phyloP scores from a whole-genome alignment of 1,284 basidiomycete species.

The Cryptococcus depauperatus region DNA sequence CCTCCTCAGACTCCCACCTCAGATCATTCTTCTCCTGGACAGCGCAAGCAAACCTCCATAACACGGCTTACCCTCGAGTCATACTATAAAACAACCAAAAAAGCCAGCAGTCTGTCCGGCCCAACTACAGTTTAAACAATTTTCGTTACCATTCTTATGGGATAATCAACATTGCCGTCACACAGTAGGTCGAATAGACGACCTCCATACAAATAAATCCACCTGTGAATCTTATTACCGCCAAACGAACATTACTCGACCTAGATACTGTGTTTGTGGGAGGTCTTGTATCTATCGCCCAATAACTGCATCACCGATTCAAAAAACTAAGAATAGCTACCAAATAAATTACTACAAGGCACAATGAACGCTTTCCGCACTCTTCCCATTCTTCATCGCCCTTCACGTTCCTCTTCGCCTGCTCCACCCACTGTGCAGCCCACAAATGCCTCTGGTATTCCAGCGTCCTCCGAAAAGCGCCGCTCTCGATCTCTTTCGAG shows the following conservation, averaged over 20 bases:
- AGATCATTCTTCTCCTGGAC: conserved; percentile 39
- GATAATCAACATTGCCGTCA: conserved; percentile 15
- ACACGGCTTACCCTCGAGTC: conserved; percentile 22
- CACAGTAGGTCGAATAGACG: conserved; percentile 2
- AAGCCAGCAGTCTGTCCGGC: conserved; percentile 8
- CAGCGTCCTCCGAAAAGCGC: conserved; percentile 11
- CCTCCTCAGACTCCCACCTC: conserved; percentile 36
- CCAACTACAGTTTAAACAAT: background rate
- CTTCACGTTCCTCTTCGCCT: conserved; percentile 42
- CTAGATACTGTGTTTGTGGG: too few species aligned
- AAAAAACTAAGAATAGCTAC: background rate
- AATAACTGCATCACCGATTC: too few species aligned
- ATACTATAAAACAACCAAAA: background rate
- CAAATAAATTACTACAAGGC: conserved; percentile 1
- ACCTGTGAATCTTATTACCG: background rate
- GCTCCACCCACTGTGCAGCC: conserved; percentile 31
- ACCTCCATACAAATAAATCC: too few species aligned
- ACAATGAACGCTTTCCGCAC: conserved; percentile 44
- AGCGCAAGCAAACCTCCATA: conserved; percentile 43
- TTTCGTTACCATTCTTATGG: conserved; percentile 16
- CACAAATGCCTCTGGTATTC: conserved; percentile 19
- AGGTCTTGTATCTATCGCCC: too few species aligned
- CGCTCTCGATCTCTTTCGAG: conserved; percentile 28
- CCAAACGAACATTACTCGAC: too few species aligned
- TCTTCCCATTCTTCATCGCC: conserved; percentile 44